Evolutionary conservation across 2,329 filamentous ascomycete species (phyloP), one percentile per base, ranked within the genome.

Genomic region (Penicillium sp.): DNA sequence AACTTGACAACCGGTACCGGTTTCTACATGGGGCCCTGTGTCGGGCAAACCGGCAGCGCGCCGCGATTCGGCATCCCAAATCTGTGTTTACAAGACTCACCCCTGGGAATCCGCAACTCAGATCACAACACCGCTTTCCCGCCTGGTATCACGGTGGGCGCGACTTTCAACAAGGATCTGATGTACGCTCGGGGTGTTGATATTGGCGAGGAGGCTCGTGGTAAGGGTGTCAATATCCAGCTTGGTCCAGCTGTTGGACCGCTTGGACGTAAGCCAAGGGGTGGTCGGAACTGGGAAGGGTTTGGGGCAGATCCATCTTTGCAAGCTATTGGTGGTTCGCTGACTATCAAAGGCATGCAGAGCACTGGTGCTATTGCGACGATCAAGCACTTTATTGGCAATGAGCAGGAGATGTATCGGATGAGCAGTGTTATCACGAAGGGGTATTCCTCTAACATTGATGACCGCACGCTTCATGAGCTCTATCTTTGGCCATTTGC

Each of bases 111-210:
- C 14, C 85, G 89, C 31, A 85, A 85, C n/a, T 86, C 89, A 0
- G 89, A 92, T 64, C 86, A 90, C 61, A 86, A 88, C 54, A 92
- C 90, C 0, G 89, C 86, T 0, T 95, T 94, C 67, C 90, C 91
- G 0, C 84, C 90, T 8, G 90, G 90, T n/a, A 90, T 94, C 66
- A 92, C 88, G 0, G 84, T 84, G 1, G 90, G 88, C 17, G 89
- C 89, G 2, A 92, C 90, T 0, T 92, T 87, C 71, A 88, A 90
- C 75, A 92, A 91, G 76, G 79, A 84, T 15, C 78, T 92, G 52
- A 88, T 92, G 75, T 88, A 89, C 63, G 81, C 84, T 54, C 84
- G 90, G 31, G 90, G 85, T 2, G 83, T 86, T 14, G 89, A 87
- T 2, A 77, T 92, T 5, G 90, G 90, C 22, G 79, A 87, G 65